Evolutionary conservation across 2,329 filamentous ascomycete genomes (phyloP), one percentile per base, ranked within the genome.

Genomic region (Shiraia bambusicola): DNA sequence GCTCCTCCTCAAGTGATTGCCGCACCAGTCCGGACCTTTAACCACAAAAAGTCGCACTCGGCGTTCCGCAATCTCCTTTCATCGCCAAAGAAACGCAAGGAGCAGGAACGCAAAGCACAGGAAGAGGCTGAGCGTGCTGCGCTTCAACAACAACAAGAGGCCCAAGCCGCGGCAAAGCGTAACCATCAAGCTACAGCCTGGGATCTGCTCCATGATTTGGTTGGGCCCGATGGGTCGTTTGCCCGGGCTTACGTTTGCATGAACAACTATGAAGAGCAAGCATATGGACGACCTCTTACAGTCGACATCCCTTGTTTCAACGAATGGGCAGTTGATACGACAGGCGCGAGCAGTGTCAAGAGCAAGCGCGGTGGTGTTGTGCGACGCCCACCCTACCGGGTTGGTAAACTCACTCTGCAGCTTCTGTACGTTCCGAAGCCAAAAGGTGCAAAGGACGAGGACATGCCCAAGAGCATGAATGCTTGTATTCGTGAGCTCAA

Each of bases 391-490:
- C 93, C 93, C n/a, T 98, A 98, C 74, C 89, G 92, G 71, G 83
- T 98, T 60, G 93, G 91, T 53, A 95, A 95, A 72, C 78, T 98
- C 40, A 88, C 95, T 66, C 76, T 98, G 28, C 93, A 98, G 72
- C 79, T 98, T 7, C 77, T 98, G 11, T 98, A 95, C 61, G 90
- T 98, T 1, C 93, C 93, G 1, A 89, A 91, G 58, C 92, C 93
- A 4, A 92, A 88, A 74, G 87, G 86, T 31, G 79, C 84, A 22
- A 83, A 83, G 35, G 93, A 97, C 52, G 91, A 96, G 12, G 92
- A 97, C 56, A 96, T 98, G 89, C 93, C 93, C 40, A 97, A 97
- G 83, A 96, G 91, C 75, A 95, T 98, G 91, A 95, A 93, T 70
- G 87, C 88, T 30, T 95, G 90, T 68, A 87, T 97, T 56, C 82